Conservation (phyloP, 139 green algal genomes). For the Chlamydomonas sphaeroides region DNA sequence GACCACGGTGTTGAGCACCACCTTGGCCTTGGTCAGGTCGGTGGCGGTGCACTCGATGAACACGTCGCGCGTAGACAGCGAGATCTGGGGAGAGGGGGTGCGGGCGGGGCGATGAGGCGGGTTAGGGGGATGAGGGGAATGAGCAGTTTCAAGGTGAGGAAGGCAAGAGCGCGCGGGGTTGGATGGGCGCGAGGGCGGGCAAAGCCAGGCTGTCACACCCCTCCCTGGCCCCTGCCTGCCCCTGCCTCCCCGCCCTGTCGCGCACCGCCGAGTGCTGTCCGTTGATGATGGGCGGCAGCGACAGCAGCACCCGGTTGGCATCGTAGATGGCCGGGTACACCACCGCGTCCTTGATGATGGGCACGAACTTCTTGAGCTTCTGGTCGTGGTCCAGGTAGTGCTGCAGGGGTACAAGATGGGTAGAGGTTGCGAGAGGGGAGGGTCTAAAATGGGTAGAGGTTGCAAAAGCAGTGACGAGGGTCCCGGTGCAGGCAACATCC, state of each 20-base stretch:
- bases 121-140: no score
- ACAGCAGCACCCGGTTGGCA: conserved; percentile 89
- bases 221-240: no score
- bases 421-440: background rate
- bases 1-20: conserved; percentile 71
- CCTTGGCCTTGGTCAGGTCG: conserved; percentile 96
- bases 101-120: no score
- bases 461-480: no score
- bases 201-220: no score
- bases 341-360: conserved; percentile 92
- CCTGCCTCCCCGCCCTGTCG: no score
- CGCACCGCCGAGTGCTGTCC: conserved; percentile 85
- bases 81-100: conserved; percentile 78
- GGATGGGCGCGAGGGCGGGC: no score
- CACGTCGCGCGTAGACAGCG: conserved; percentile 89
- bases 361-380: conserved; percentile 97
- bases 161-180: no score
- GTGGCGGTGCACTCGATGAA: conserved; percentile 99
- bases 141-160: no score
- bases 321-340: conserved; percentile 98
- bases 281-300: conserved; percentile 99
- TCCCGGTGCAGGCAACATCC: no score
- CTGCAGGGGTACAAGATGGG: conserved; percentile 40
- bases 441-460: no score
- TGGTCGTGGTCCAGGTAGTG: conserved; percentile 90